Conservation (phyloP, 2,329 filamentous ascomycete species). For the Penicillium sp. region DNA sequence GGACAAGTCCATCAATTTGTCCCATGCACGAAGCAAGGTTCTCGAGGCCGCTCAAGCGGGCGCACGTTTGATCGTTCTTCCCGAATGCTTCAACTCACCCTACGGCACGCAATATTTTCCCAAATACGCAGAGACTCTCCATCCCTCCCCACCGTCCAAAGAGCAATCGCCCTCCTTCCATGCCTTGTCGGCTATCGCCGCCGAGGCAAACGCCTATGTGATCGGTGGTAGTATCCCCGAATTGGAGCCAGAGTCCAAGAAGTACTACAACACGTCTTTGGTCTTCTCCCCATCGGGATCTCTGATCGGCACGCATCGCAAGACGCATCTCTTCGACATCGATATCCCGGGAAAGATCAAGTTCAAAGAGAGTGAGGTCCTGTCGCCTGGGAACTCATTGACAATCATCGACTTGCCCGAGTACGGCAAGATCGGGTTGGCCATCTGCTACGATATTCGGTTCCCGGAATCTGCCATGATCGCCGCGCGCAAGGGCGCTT, state of each 20-base stretch:
- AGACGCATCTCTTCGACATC: conserved; percentile 96
- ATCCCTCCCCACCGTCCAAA: conserved; percentile 64
- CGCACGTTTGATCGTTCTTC: conserved; percentile 81
- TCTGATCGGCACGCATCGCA: conserved; percentile 84
- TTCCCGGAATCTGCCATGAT: conserved; percentile 92
- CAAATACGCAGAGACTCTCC: conserved; percentile 82
- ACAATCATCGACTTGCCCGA: conserved; percentile 81
- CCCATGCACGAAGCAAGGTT: conserved; percentile 73
- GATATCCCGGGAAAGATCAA: conserved; percentile 91
- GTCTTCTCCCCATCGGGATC: conserved; percentile 71
- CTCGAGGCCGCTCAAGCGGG: conserved; percentile 69
- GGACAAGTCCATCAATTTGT: conserved; percentile 81
- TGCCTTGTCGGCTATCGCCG: conserved; percentile 72
- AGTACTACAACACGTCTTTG: conserved; percentile 86
- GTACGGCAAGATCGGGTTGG: conserved; percentile 79
- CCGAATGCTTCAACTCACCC: conserved; percentile 98
- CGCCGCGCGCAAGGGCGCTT: conserved; percentile 77
- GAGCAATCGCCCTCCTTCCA: conserved; percentile 77
- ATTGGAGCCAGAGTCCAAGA: conserved; percentile 57
- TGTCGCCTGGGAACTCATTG: conserved; percentile 76
- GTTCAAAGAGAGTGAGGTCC: conserved; percentile 84
- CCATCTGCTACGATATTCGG: conserved; percentile 96
- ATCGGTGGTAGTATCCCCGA: conserved; percentile 93
- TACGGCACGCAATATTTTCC: conserved; percentile 91
- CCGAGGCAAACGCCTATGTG: conserved; percentile 71